These are phyloP conservation scores for Naganishia vaughanmartiniae DNA, from an alignment of 768 basidiomycete genomes.

Conservation along the genomic window DNA sequence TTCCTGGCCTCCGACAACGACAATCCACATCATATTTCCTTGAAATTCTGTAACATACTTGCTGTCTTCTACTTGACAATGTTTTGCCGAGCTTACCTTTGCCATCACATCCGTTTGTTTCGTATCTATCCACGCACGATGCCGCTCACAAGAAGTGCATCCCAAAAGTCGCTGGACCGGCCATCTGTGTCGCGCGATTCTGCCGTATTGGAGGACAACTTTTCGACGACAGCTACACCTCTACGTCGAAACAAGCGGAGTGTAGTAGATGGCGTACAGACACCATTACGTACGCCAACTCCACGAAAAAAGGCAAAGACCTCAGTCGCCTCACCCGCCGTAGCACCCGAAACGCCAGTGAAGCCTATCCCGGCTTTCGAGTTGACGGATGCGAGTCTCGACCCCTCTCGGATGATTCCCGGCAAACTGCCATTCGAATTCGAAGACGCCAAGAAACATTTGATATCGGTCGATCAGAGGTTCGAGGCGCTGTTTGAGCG, in stretches of 20 bases:
- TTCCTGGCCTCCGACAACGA: no score
- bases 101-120: no score
- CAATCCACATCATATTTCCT: no score
- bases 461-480: slow-evolving; percentile 65
- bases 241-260: slow-evolving; percentile 17
- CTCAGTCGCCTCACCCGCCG: background rate
- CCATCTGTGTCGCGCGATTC: background rate
- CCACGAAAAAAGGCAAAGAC: slow-evolving; percentile 13
- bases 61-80: no score
- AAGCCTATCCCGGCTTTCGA: slow-evolving; percentile 21
- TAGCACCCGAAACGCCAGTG: background rate
- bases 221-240: slow-evolving; percentile 20
- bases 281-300: slow-evolving; percentile 3
- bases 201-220: slow-evolving; percentile 13
- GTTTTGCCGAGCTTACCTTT: no score
- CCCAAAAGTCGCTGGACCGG: slow-evolving; percentile 8
- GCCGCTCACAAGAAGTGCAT: slow-evolving; percentile 9
- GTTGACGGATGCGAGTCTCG: slow-evolving; percentile 7
- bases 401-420: slow-evolving; percentile 54
- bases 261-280: background rate
- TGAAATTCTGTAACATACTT: no score
- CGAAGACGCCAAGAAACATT: slow-evolving; percentile 69
- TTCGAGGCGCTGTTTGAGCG: slow-evolving; percentile 68
- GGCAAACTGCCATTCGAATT: slow-evolving; percentile 74
- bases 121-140: background rate